These are phyloP conservation scores for Ustilago cynodontis DNA, from an alignment of 1,284 basidiomycete genomes.

Conservation along the genomic window DNA sequence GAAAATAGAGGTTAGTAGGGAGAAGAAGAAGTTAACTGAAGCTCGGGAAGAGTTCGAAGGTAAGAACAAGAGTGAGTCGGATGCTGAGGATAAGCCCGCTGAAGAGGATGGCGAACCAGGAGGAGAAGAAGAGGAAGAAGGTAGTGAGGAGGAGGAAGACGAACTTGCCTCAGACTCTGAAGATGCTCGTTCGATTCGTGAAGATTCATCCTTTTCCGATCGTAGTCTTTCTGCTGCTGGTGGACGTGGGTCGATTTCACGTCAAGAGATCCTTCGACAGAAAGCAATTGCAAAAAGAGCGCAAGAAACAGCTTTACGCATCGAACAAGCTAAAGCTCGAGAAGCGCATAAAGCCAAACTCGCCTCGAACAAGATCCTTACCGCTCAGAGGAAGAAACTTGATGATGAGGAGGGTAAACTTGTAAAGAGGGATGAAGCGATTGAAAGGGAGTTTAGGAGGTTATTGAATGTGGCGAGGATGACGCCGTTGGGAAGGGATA, in stretches of 20 bases:
- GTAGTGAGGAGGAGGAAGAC: conserved; percentile 44
- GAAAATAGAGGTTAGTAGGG: conserved; percentile 90
- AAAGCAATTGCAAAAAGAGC: conserved; percentile 63
- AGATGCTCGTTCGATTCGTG: conserved; percentile 43
- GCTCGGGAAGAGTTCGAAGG: conserved; percentile 78
- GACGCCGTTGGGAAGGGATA: conserved; percentile 87
- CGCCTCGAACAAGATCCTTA: conserved; percentile 59
- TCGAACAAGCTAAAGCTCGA: conserved; percentile 44
- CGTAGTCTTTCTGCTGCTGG: conserved; percentile 5
- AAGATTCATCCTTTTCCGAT: conserved; percentile 52
- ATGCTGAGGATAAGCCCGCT: conserved; percentile 1
- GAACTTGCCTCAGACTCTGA: conserved; percentile 53
- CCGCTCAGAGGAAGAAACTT: conserved; percentile 54
- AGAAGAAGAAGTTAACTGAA: conserved; percentile 82
- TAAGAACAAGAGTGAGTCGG: conserved; percentile 54
- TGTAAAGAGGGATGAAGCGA: conserved; percentile 81
- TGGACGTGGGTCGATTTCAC: conserved; percentile 19
- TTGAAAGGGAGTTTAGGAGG: conserved; percentile 93
- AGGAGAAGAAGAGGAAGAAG: conserved; percentile 8
- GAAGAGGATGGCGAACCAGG: conserved; percentile 17
- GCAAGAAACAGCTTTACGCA: conserved; percentile 42
- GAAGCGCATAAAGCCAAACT: conserved; percentile 57
- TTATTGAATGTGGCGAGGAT: conserved; percentile 84
- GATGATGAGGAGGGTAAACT: conserved; percentile 84
- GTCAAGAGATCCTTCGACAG: conserved; percentile 65